Evolutionary conservation across 805 yeast species (phyloP), one percentile per base, ranked within the genome.

Genomic region (Candida verbasci): DNA sequence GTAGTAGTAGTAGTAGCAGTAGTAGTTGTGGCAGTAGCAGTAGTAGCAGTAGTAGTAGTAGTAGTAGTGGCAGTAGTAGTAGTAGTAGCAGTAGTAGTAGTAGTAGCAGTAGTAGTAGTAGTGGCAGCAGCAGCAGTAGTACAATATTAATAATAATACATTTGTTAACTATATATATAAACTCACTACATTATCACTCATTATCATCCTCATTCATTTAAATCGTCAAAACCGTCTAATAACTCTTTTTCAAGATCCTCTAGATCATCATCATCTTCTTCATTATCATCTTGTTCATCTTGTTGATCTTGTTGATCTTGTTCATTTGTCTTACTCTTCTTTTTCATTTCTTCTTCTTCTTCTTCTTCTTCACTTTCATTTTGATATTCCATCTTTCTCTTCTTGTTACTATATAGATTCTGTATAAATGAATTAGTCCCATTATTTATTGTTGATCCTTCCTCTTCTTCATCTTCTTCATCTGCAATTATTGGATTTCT

Each of bases 141-240:
- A n/a, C n/a, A n/a, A n/a, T n/a, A n/a, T n/a, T n/a, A n/a, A n/a
- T n/a, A n/a, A n/a, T n/a, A n/a, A n/a, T n/a, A n/a, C n/a, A n/a
- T n/a, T n/a, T n/a, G n/a, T n/a, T n/a, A n/a, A n/a, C n/a, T n/a
- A n/a, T n/a, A n/a, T n/a, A n/a, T n/a, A n/a, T n/a, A n/a, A n/a
- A n/a, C n/a, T n/a, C n/a, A n/a, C n/a, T n/a, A n/a, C n/a, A n/a
- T n/a, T n/a, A n/a, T 12, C 15, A 12, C 7, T 25, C 15, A 7
- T n/a, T 10, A n/a, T 25, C 28, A 25, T n/a, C n/a, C n/a, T n/a
- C 34, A 41, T 17, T 44, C 68, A 31, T 65, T 71, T 33, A 74
- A 59, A 20, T 70, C 74, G 38, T 74, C 79, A 45, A 78, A 56
- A 23, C 78, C 78, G 47, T 47, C 80, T 62, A 72, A 53, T 31